These are phyloP conservation scores for Fusarium oxysporum DNA, from an alignment of 2,329 filamentous ascomycete genomes.

Conservation along the genomic window DNA sequence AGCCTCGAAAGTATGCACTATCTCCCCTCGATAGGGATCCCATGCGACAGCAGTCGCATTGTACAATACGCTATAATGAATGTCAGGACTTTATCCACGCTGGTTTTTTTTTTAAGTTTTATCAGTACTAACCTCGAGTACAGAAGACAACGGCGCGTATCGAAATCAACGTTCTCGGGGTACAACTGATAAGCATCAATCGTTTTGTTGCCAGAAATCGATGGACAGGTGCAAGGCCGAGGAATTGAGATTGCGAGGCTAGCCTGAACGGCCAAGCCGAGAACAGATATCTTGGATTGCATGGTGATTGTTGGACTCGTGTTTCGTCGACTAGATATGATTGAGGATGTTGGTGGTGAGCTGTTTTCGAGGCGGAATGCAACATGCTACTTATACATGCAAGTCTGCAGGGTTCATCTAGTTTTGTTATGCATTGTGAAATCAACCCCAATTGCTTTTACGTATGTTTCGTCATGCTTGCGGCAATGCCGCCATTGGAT, in stretches of 20 bases:
- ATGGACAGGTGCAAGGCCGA: not conserved
- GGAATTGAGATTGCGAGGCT: not conserved
- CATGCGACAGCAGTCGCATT: constrained; percentile 14
- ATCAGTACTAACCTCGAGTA: constrained; percentile 7
- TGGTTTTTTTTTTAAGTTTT: too few relatives aligned
- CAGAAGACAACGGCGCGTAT: constrained; percentile 12
- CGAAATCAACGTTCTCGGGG: constrained; percentile 13
- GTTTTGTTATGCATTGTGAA: not conserved
- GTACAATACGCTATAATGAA: not conserved
- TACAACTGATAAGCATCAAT: constrained; percentile 8
- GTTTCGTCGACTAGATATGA: too few relatives aligned
- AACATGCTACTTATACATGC: not conserved
- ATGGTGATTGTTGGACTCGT: not conserved
- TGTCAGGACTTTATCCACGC: not conserved
- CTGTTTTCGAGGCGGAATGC: not conserved
- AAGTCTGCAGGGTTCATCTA: not conserved
- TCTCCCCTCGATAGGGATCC: constrained; percentile 29
- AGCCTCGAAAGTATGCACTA: constrained; percentile 44
- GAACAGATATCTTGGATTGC: not conserved
- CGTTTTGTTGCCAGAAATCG: not conserved
- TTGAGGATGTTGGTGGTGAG: not conserved
- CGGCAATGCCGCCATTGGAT: not conserved
- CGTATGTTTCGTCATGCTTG: not conserved
- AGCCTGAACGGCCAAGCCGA: not conserved
- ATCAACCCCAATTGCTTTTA: not conserved